Conservation (phyloP, 805 yeast genomes). For the Aciculoconidium aculeatum region DNA sequence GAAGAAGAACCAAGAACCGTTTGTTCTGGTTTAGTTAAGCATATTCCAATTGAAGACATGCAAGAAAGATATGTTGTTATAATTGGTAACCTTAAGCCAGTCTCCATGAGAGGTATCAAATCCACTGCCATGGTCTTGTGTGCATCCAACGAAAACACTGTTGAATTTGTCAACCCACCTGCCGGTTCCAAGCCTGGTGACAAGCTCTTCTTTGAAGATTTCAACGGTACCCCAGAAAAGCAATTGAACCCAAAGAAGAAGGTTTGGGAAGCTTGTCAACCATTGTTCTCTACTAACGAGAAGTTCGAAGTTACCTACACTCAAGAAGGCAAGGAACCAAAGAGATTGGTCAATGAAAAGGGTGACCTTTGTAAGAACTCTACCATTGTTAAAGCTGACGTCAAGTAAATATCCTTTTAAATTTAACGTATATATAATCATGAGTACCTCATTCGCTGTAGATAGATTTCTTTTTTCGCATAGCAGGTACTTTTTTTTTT, state of each 20-base stretch:
- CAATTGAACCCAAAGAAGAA: constrained; percentile 97
- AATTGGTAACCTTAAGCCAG: constrained; percentile 96
- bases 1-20: constrained; percentile 98
- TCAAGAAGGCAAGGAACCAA: constrained; percentile 69
- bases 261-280: constrained; percentile 94
- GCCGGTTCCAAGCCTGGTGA: constrained; percentile 92
- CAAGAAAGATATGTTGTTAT: constrained; percentile 88
- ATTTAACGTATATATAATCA: too few species aligned
- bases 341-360: constrained; percentile 67
- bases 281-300: constrained; percentile 77
- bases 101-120: constrained; percentile 94
- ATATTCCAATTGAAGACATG: constrained; percentile 88
- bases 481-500: too few species aligned
- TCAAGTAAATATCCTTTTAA: constrained; percentile 62
- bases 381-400: constrained; percentile 69
- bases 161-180: constrained; percentile 95
- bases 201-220: constrained; percentile 90
- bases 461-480: too few species aligned
- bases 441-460: too few species aligned
- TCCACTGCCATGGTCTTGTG: constrained; percentile 96
- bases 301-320: constrained; percentile 73
- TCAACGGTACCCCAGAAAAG: constrained; percentile 81
- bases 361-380: constrained; percentile 76
- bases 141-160: constrained; percentile 67
- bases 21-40: constrained; percentile 92